Evolutionary conservation across 192 early-diverging fungal species (phyloP).

Genomic region (Backusella australiensis): DNA sequence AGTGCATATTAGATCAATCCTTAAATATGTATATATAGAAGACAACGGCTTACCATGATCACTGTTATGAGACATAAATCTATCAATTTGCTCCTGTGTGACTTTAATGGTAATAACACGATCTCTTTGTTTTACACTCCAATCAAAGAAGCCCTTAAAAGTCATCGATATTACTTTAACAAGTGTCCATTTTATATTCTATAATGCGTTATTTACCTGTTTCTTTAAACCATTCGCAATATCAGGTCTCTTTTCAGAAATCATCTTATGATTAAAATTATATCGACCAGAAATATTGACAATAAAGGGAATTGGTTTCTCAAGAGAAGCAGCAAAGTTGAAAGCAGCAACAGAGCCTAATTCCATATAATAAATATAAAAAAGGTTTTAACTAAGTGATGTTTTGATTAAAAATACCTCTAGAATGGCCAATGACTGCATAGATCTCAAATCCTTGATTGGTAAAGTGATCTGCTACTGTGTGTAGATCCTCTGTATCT

Average conservation of each 20-base stretch:
- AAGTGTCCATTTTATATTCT: neutral
- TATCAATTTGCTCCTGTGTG: slow-evolving; percentile 23
- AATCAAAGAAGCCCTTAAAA: slow-evolving; percentile 31
- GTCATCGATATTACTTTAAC: neutral
- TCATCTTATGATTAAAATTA: neutral
- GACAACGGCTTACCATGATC: slow-evolving; percentile 11
- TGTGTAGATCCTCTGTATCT: slow-evolving; percentile 1
- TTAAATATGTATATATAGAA: neutral
- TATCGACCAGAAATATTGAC: slow-evolving; percentile 14
- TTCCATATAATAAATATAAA: neutral
- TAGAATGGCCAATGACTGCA: neutral
- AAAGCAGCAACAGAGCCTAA: neutral
- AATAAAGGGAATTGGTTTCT: neutral
- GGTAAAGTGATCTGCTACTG: slow-evolving; percentile 3
- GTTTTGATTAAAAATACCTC: neutral
- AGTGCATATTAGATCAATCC: neutral
- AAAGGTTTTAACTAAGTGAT: neutral
- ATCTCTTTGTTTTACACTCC: slow-evolving; percentile 19
- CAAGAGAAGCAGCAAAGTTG: neutral
- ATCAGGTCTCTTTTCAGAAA: neutral
- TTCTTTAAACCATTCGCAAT: neutral
- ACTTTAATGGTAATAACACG: slow-evolving; percentile 19
- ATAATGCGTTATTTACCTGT: neutral
- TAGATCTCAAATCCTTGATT: neutral
- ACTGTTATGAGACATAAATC: slow-evolving; percentile 21